Evolutionary conservation across 345 rosid genomes (phyloP), one percentile per base, ranked within the genome.

Genomic region (Ceriops decandra): DNA sequence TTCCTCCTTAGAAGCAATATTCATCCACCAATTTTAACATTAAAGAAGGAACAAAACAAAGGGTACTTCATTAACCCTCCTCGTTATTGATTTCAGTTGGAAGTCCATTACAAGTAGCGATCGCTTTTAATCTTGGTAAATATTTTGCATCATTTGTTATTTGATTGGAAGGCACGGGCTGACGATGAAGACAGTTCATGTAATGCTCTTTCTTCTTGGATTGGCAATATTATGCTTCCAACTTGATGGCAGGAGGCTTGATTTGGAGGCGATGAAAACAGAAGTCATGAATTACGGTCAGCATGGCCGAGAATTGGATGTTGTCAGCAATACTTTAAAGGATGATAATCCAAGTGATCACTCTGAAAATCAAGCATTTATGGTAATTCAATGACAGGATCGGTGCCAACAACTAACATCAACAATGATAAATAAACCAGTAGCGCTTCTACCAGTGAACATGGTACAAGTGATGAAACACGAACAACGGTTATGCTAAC

Each of bases 211-310:
- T 35, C 22, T 73, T 20, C 60, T 73, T 31, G 74, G 67, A 53
- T 21, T 75, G 31, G 54, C 74, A 31, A 38, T 58, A 46, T 52
- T 73, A 36, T 61, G 70, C 10, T 63, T 66, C 62, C 61, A 78
- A 64, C 72, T 54, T 61, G 76, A 71, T 58, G 81, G 71, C 28
- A 62, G 63, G 62, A 79, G 64, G 70, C 57, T 72, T 36, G 28
- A 20, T 3, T n/a, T 51, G 28, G 64, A 51, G 62, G 62, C 65
- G 52, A 70, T 0, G 28, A 52, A 42, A 30, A 30, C 26, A 26
- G 60, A 24, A 31, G 68, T 36, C 36, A 20, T 6, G 56, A 60
- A 28, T 58, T 36, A 27, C 27, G 62, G 6, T 10, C 33, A 52
- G 24, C 36, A 19, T 19, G 62, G 62, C 1, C 8, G 52, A 20